Evolutionary conservation across 1,284 basidiomycete genomes (phyloP).

Genomic region (Schizophyllum amplum): DNA sequence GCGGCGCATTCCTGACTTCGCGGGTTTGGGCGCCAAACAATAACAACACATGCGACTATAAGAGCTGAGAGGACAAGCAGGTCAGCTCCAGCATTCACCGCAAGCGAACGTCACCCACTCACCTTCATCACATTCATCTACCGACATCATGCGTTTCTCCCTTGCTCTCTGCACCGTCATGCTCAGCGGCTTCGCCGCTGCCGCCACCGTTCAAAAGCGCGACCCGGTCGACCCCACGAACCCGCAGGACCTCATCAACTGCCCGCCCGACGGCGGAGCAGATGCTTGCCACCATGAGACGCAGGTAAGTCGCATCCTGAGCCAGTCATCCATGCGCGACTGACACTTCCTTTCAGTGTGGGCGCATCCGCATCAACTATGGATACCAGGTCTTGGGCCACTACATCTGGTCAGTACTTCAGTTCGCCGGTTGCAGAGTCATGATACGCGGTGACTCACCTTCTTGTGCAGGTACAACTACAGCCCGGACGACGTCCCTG

Average conservation of each 20-base stretch:
- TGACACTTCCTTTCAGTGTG: neutral
- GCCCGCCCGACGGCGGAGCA: too few relatives aligned
- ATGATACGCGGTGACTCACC: neutral
- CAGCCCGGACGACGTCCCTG: neutral
- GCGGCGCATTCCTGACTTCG: too few relatives aligned
- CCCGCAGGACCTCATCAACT: neutral
- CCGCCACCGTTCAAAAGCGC: neutral
- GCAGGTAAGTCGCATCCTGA: neutral
- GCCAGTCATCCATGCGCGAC: neutral
- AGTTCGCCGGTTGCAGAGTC: neutral
- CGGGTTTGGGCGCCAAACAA: too few relatives aligned
- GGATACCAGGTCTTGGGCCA: neutral
- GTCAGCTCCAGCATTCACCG: neutral
- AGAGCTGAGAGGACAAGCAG: neutral
- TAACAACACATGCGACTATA: neutral
- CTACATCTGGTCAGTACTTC: neutral
- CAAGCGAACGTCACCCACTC: neutral
- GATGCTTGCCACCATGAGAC: neutral
- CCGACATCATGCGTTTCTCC: neutral
- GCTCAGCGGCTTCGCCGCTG: neutral
- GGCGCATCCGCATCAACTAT: neutral
- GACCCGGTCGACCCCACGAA: neutral
- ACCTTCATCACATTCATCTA: neutral
- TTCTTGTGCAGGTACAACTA: neutral
- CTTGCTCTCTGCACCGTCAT: neutral